Base-by-base conservation (phyloP, 352 stramenopile genomes). In the Globisporangium recalcitrans region DNA sequence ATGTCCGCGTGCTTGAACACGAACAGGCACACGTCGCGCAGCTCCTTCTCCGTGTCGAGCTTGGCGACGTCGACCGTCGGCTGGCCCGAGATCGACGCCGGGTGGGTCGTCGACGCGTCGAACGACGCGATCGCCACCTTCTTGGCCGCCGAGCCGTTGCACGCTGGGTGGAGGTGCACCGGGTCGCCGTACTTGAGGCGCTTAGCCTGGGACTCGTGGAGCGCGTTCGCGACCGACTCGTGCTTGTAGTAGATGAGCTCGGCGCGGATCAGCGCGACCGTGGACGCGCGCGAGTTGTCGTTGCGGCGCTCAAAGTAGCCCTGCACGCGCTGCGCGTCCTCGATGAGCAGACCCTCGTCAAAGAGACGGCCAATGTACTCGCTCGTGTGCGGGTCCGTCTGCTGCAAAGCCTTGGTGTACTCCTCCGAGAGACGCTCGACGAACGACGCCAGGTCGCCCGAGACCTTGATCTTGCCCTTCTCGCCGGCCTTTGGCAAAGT, bases 201-300 rank as follows among this genome's bases (percentile, higher is more conserved):
- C 75, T 96, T 91, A 38, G 82, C 80, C 61, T 93, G 80, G 29
- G 80, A 78, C 60, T 93, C 78, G 56, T 82, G 77, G 29, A 94
- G 64, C 47, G 84, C 91, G 38, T 71, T 75, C 38, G 85, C 85
- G 70, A 98, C 97, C 26, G 89, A 88, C 70, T 98, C 90, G 79
- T 98, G 95, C 72, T 98, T 97, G 79, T 98, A 98, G 77, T 98
- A 98, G 32, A 98, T 88, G 62, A 98, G 92, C 77, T 99, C 95
- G 46, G 98, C 76, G 65, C 88, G 82, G 32, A 98, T 83, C 52
- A 98, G 82, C 36, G 94, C 93, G 58, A 98, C 78, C 22, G 75
- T 82, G 32, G 95, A 89, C 40, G 94, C 94, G 47, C 94, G 88
- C 19, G 67, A 60, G 19, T 73, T 75, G 40, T 94, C 85, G 4